A percentile compares a stretch with the other conserved stretches of the same genome.
These are phyloP conservation scores for Ceratocystis colombiana DNA, from an alignment of 2,329 filamentous ascomycete species.

Conservation along the genomic window DNA sequence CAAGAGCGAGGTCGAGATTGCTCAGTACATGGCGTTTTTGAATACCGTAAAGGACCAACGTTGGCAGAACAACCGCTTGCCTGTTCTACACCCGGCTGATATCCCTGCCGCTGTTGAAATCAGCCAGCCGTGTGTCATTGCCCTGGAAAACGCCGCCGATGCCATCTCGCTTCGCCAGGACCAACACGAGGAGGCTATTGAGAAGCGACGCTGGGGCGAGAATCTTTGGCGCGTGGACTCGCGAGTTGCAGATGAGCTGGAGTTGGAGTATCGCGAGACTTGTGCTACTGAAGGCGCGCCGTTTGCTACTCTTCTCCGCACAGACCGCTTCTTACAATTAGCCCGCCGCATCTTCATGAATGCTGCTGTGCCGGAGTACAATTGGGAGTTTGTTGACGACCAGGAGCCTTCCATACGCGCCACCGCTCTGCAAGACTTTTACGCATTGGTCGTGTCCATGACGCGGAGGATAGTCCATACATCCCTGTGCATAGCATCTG, in stretches of 20 bases:
- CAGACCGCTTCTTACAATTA: slow-evolving; percentile 52
- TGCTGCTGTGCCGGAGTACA: slow-evolving; percentile 47
- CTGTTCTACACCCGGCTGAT: slow-evolving; percentile 38
- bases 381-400: slow-evolving; percentile 55
- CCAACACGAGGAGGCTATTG: slow-evolving; percentile 48
- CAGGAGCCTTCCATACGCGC: slow-evolving; percentile 58
- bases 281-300: slow-evolving; percentile 33
- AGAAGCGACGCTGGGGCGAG: slow-evolving; percentile 48
- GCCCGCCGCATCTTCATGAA: slow-evolving; percentile 70
- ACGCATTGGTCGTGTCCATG: slow-evolving; percentile 55
- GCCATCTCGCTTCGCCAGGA: slow-evolving; percentile 56
- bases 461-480: slow-evolving; percentile 62
- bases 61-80: slow-evolving; percentile 30
- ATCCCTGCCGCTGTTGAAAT: slow-evolving; percentile 66
- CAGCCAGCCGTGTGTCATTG: slow-evolving; percentile 51
- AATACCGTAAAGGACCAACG: slow-evolving; percentile 40
- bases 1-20: slow-evolving; percentile 66
- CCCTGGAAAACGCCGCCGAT: slow-evolving; percentile 60
- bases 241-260: slow-evolving; percentile 32
- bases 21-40: slow-evolving; percentile 57
- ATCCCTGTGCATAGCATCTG: slow-evolving; percentile 58
- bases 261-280: slow-evolving; percentile 24
- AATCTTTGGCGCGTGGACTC: slow-evolving; percentile 55
- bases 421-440: slow-evolving; percentile 67
- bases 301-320: slow-evolving; percentile 48